Conservation (phyloP, 371 early-diverging fungal species). For the Chytridium lagenaria region DNA sequence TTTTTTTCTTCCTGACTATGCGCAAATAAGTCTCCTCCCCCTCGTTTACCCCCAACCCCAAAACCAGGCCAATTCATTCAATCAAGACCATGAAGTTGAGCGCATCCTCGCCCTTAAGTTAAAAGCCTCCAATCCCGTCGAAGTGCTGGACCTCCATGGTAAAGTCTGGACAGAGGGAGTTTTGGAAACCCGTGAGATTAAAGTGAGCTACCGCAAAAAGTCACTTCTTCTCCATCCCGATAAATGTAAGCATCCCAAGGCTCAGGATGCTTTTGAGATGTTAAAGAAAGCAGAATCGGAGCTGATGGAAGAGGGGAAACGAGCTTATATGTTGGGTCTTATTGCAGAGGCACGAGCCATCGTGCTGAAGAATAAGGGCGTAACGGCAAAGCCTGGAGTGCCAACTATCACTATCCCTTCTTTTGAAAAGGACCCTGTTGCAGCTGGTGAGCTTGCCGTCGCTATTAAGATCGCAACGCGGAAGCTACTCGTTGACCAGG, state of each 20-base stretch:
- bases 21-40: conserved; percentile 16
- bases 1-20: background rate
- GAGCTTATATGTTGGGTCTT: conserved; percentile 55
- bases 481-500: conserved; percentile 63
- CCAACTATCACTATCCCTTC: background rate
- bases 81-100: conserved; percentile 82
- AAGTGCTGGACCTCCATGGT: conserved; percentile 75
- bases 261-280: conserved; percentile 82
- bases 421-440: conserved; percentile 59
- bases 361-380: conserved; percentile 58
- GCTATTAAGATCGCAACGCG: conserved; percentile 44
- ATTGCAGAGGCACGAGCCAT: conserved; percentile 73
- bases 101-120: conserved; percentile 77
- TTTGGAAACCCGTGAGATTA: conserved; percentile 61
- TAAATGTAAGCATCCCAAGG: conserved; percentile 74
- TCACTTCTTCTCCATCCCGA: conserved; percentile 92
- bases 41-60: background rate
- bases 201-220: conserved; percentile 79
- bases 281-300: conserved; percentile 86
- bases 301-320: conserved; percentile 70
- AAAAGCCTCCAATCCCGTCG: conserved; percentile 74
- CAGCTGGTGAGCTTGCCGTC: conserved; percentile 43
- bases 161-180: conserved; percentile 19
- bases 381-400: conserved; percentile 13
- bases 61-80: conserved; percentile 35